Base-by-base conservation (phyloP, 164 flowering plant genomes). In the Platanus orientalis region DNA sequence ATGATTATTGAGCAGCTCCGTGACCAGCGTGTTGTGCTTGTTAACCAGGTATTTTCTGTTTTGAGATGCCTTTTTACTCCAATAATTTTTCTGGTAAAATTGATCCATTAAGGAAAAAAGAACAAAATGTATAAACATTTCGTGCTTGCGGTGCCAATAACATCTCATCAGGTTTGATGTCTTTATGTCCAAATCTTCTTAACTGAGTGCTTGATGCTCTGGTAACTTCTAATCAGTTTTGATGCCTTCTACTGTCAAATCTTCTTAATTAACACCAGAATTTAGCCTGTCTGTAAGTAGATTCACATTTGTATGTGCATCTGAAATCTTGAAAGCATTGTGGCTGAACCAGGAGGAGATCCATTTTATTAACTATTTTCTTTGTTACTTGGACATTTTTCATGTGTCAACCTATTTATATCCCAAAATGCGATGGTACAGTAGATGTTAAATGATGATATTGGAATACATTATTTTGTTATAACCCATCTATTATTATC, bases 11-110 rank as follows among this genome's bases (percentile, higher is more conserved):
- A 86, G 77, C 97, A 94, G 73, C 96, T 94, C 69, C 97, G 72
- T 69, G 99, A 94, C 70, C 99, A 94, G 75, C 96, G 99, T 65
- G 97, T 89, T 62, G 99, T 91, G 50, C 92, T 94, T 69, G 96
- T 94, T 54, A 86, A 85, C 68, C 99, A 94, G 89, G 99, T 91
- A 73, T 66, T 39, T 59, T 63, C 47, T 29, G 16, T 52, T 67
- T 67, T 57, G 29, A 36, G 27, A n/a, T 23, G 48, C 42, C 58
- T 32, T 27, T 47, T 6, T 51, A 12, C 42, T 58, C 21, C 14
- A 26, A 26, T 23, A 25, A 32, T 48, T 58, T 42, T 16, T 20
- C 23, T 25, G 40, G 32, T 54, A 42, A 52, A 49, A 42, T 14
- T 67, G 49, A 42, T 17, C 28, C 47, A 29, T 9, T 34, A 44